phyloP scores from a whole-genome alignment of 192 early-diverging fungal species.

The Entomortierella chlamydospora region DNA sequence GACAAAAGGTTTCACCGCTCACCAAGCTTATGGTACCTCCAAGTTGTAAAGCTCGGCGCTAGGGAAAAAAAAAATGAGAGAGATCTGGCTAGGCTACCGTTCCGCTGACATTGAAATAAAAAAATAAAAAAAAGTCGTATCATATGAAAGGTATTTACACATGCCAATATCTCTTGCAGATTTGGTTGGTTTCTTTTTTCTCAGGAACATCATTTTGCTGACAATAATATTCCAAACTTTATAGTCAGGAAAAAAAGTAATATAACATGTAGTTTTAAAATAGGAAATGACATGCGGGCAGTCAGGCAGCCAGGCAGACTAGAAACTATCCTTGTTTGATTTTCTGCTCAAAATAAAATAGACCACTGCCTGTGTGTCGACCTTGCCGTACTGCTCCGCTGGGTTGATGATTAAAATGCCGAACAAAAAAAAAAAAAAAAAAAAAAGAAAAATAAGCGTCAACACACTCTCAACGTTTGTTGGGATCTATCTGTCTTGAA shows the following conservation, averaged over 20 bases:
- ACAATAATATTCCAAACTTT: too few species aligned
- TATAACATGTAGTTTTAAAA: neutral
- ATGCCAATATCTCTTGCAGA: neutral
- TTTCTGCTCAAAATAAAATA: too few species aligned
- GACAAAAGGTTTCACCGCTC: conserved; percentile 48
- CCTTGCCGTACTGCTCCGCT: too few species aligned
- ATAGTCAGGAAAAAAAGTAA: neutral
- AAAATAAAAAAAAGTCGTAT: neutral
- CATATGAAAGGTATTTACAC: neutral
- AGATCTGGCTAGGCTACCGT: neutral
- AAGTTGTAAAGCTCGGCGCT: conserved; percentile 57
- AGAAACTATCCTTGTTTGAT: too few species aligned
- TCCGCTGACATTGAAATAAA: neutral
- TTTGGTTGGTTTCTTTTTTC: too few species aligned
- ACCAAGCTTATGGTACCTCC: conserved; percentile 41
- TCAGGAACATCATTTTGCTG: too few species aligned
- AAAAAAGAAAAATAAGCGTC: too few species aligned
- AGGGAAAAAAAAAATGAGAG: conserved; percentile 1
- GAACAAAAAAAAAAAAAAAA: too few species aligned
- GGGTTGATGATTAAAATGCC: too few species aligned
- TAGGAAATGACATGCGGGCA: neutral
- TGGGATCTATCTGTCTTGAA: too few species aligned
- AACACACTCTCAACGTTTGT: too few species aligned
- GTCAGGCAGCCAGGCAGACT: neutral
- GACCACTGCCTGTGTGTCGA: too few species aligned